Base-by-base conservation (phyloP, 2,329 filamentous ascomycete species). In the Sporothrix schenckii region DNA sequence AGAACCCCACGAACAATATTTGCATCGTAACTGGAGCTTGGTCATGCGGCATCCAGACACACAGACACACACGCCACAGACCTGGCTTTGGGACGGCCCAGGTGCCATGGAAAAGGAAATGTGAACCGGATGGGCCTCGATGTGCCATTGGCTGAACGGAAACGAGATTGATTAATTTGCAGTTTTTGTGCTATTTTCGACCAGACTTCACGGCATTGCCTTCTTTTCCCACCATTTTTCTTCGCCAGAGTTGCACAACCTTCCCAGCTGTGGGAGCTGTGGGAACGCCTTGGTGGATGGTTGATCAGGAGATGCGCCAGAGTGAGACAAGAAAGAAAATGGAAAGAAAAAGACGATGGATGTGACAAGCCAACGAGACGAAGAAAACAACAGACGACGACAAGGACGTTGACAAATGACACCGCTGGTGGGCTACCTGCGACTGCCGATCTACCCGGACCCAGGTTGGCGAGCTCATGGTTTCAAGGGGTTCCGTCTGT, bases 391-490 rank as follows among this genome's bases (percentile, higher is more conserved):
- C 41, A 41, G 30, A 44, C 9, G n/a, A 27, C 56, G 53, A 19
- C n/a, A 9, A 21, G 16, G 49, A 56, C 34, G 16, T 5, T 19
- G 50, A 39, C 4, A 41, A 19, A 21, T 13, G n/a, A 6, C 34
- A 66, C 30, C 47, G 30, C 27, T 56, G 34, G 34, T 21, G 30
- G 39, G 4, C 11, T 14, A 44, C 24, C 44, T 24, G 30, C 52
- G 66, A 49, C 66, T 68, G 66, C 67, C 67, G 67, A 69, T 66
- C 58, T 61, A 54, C 67, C 67, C 67, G 67, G 60, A 61, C 54
- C 54, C 67, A 54, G 67, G 44, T 61, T 41, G 41, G 54, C 13
- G 21, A 61, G 67, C 54, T 44, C 41, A 27, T 69, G 67, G 67
- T 69, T 69, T 69, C 67, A 69, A 69, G 54, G 54, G 54, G 67